These are phyloP conservation scores for Pleodorina starrii DNA, from an alignment of 139 green algal genomes.

Conservation along the genomic window DNA sequence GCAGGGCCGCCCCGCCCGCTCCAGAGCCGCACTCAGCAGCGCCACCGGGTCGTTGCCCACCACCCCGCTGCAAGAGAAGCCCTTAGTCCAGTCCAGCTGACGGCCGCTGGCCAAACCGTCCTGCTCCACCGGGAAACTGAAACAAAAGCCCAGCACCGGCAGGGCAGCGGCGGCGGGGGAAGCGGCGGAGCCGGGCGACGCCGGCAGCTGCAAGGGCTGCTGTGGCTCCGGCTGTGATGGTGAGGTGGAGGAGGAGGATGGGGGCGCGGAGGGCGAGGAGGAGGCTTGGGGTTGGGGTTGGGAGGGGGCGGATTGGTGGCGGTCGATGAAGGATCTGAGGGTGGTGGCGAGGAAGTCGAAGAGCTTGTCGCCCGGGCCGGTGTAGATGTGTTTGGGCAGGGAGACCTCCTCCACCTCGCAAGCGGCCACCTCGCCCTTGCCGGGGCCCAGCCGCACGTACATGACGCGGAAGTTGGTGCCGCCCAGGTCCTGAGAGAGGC, in stretches of 20 bases:
- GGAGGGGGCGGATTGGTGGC: constrained; percentile 1
- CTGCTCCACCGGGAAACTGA: constrained; percentile 92
- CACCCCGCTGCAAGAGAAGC: constrained; percentile 70
- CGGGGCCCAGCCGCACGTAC: constrained; percentile 63
- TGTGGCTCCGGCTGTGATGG: neutral
- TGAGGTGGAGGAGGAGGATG: neutral
- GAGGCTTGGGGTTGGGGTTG: neutral
- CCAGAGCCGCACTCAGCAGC: constrained; percentile 59
- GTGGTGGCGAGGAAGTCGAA: constrained; percentile 83
- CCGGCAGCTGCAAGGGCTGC: neutral
- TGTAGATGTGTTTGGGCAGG: constrained; percentile 71
- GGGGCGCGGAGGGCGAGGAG: neutral
- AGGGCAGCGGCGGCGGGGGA: no score
- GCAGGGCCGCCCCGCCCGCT: constrained; percentile 53
- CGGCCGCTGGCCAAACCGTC: constrained; percentile 78
- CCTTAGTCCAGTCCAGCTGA: constrained; percentile 95
- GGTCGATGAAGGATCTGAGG: constrained; percentile 62
- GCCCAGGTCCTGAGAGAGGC: constrained; percentile 81
- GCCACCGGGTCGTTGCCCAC: constrained; percentile 72
- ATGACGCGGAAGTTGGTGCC: constrained; percentile 93
- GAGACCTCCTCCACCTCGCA: constrained; percentile 66
- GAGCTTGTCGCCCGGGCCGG: constrained; percentile 64
- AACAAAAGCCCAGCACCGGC: constrained; percentile 92
- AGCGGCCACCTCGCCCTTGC: constrained; percentile 60
- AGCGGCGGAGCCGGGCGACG: no score